phyloP scores from a whole-genome alignment of 805 yeast species.

The Candida schatavii region DNA sequence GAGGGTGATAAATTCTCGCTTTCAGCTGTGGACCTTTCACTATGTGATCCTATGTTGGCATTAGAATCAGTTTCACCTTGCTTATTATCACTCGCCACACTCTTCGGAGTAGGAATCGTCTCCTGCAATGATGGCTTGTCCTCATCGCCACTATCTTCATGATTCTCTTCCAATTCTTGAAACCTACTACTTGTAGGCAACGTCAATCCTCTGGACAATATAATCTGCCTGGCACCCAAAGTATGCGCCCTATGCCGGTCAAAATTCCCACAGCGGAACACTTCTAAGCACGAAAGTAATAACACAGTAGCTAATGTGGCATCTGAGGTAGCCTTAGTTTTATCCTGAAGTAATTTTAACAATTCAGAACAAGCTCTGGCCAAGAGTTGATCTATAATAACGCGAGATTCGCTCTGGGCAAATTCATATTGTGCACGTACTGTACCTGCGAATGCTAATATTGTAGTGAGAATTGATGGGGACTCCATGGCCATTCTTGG shows the following conservation, averaged over 20 bases:
- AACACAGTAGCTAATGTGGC: slow-evolving; percentile 62
- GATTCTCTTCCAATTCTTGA: neutral
- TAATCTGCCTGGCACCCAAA: slow-evolving; percentile 64
- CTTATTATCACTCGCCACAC: neutral
- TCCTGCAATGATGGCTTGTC: slow-evolving; percentile 2
- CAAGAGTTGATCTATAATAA: slow-evolving; percentile 50
- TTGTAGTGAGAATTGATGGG: slow-evolving; percentile 53
- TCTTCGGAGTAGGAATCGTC: neutral
- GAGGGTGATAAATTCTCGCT: neutral
- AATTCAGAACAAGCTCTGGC: slow-evolving; percentile 58
- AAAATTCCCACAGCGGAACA: slow-evolving; percentile 41
- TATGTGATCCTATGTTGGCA: neutral
- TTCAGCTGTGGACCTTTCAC: neutral
- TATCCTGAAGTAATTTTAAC: slow-evolving; percentile 47
- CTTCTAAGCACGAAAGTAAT: slow-evolving; percentile 56
- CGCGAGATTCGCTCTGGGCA: slow-evolving; percentile 28
- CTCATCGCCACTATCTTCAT: neutral
- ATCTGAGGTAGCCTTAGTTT: slow-evolving; percentile 57
- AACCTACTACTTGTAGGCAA: neutral
- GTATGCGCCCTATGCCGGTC: slow-evolving; percentile 63
- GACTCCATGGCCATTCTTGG: slow-evolving; percentile 67
- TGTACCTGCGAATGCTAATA: slow-evolving; percentile 45
- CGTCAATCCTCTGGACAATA: slow-evolving; percentile 41
- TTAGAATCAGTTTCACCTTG: neutral
- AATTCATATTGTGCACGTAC: slow-evolving; percentile 19